phyloP scores from a whole-genome alignment of 1,284 basidiomycete genomes.

The Polyporus tsugae region DNA sequence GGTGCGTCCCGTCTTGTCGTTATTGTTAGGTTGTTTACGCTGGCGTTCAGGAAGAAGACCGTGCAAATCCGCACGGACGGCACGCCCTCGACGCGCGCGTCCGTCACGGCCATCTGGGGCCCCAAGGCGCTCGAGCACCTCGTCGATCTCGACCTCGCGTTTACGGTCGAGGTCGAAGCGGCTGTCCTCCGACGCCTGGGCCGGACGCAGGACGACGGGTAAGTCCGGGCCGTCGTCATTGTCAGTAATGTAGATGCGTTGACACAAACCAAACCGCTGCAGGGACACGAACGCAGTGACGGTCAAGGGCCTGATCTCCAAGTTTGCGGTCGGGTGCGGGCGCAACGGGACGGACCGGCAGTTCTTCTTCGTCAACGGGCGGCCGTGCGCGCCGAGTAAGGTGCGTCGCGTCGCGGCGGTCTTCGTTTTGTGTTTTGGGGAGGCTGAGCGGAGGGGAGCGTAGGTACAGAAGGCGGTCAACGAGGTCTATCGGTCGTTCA shows the following conservation, averaged over 20 bases:
- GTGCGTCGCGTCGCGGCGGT: conserved; percentile 45
- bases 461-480: conserved; percentile 89
- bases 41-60: conserved; percentile 65
- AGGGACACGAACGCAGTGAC: conserved; percentile 51
- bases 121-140: conserved; percentile 53
- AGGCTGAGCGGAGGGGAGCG: neutral
- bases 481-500: conserved; percentile 90
- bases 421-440: neutral
- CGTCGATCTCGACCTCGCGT: conserved; percentile 78
- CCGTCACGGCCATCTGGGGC: conserved; percentile 87
- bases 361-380: conserved; percentile 94
- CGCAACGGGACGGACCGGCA: conserved; percentile 86
- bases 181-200: conserved; percentile 48
- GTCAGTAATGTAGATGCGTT: too few relatives aligned
- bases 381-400: conserved; percentile 86
- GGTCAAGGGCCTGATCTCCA: conserved; percentile 82
- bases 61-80: conserved; percentile 82
- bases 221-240: conserved; percentile 12
- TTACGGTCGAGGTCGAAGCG: conserved; percentile 74
- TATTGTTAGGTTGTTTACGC: too few relatives aligned
- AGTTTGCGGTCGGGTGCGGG: conserved; percentile 77
- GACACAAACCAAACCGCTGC: neutral
- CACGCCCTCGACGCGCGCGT: conserved; percentile 63
- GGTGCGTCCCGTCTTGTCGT: conserved; percentile 57
- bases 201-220: conserved; percentile 37